Conservation (phyloP, 2,329 filamentous ascomycete species). For the Lachnellula subtilissima region DNA sequence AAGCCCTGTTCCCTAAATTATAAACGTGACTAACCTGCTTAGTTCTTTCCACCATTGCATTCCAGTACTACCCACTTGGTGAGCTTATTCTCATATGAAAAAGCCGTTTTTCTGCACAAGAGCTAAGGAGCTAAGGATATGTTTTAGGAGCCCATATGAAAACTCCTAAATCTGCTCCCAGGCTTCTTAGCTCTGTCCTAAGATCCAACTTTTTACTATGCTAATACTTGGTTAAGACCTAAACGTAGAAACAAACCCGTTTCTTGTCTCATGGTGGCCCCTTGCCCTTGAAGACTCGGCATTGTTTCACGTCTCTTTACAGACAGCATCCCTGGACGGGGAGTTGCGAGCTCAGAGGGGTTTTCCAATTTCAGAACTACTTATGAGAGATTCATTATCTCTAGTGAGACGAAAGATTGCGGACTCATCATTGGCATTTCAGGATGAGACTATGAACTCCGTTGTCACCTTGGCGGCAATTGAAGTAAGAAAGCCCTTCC, state of each 20-base stretch:
- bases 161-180: no score
- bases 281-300: slow-evolving; percentile 51
- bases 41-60: slow-evolving; percentile 54
- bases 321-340: slow-evolving; percentile 53
- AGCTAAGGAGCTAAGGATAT: no score
- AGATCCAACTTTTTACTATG: no score
- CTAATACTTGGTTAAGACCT: slow-evolving; percentile 38
- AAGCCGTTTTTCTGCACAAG: no score
- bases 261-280: slow-evolving; percentile 57
- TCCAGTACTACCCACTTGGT: slow-evolving; percentile 50
- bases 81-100: no score
- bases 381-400: slow-evolving; percentile 53
- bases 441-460: slow-evolving; percentile 52
- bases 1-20: slow-evolving; percentile 23
- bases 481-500: slow-evolving; percentile 44
- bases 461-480: slow-evolving; percentile 55
- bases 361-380: slow-evolving; percentile 47
- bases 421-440: slow-evolving; percentile 41
- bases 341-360: slow-evolving; percentile 48
- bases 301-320: slow-evolving; percentile 54
- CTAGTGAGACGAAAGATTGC: slow-evolving; percentile 47
- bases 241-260: slow-evolving; percentile 49
- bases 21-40: slow-evolving; percentile 14
- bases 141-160: no score
- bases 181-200: no score